Evolutionary conservation across 2,329 filamentous ascomycete species (phyloP).

Genomic region (Cladosporium sp.): DNA sequence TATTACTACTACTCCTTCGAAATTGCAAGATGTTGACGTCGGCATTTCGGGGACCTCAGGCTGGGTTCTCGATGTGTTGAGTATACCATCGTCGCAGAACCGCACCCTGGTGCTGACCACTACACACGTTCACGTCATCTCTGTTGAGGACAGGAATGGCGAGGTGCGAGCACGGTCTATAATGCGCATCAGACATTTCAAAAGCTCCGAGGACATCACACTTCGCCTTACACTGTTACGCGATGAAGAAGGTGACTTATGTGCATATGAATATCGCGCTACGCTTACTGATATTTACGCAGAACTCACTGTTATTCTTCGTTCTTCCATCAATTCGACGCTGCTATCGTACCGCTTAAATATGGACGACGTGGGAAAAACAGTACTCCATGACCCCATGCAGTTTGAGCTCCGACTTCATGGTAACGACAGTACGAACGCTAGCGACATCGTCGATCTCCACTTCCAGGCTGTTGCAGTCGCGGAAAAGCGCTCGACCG

Average conservation of each 20-base stretch:
- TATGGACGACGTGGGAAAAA: not conserved
- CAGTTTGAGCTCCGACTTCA: not conserved
- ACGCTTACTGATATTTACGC: not conserved
- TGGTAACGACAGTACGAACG: constrained; percentile 24
- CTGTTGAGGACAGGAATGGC: constrained; percentile 26
- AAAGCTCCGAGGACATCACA: constrained; percentile 55
- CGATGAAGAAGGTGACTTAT: constrained; percentile 38
- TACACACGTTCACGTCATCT: constrained; percentile 41
- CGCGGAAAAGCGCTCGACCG: constrained; percentile 12
- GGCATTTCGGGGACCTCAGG: constrained; percentile 35
- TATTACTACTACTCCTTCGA: constrained; percentile 31
- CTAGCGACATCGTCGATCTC: constrained; percentile 27
- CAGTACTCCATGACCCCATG: not conserved
- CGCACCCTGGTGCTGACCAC: constrained; percentile 64
- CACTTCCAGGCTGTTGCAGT: constrained; percentile 10
- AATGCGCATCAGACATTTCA: constrained; percentile 57
- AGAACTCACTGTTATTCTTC: constrained; percentile 8
- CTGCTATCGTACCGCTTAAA: not conserved
- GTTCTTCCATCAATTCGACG: constrained; percentile 3
- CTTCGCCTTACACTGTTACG: constrained; percentile 42
- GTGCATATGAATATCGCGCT: constrained; percentile 29
- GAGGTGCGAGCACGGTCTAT: constrained; percentile 42
- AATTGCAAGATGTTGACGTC: constrained; percentile 33
- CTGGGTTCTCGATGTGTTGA: constrained; percentile 61
- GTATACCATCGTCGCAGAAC: constrained; percentile 49